Percentiles rank a stretch among this genome's conserved stretches.
phyloP scores from a whole-genome alignment of 2,329 filamentous ascomycete genomes.

The Arthrobotrys conoides region DNA sequence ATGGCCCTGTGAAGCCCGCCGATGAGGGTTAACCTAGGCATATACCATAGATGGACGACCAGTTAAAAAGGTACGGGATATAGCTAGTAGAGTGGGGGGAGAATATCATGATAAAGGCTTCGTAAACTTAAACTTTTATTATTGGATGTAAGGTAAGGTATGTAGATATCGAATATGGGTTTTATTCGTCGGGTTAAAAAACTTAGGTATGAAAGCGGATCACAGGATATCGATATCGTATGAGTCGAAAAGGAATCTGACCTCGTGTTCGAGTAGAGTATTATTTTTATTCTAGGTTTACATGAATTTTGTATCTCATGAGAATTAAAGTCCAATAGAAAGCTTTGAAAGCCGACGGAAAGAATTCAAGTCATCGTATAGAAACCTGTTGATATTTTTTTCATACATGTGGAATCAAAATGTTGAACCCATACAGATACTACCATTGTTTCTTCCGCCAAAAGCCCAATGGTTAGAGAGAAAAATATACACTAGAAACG shows the following conservation, averaged over 20 bases:
- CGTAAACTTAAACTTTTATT: slow-evolving; percentile 37
- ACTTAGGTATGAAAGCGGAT: slow-evolving; percentile 5
- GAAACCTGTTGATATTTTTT: slow-evolving; percentile 34
- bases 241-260: slow-evolving; percentile 25
- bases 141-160: slow-evolving; percentile 23
- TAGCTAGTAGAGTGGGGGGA: slow-evolving; percentile 39
- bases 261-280: slow-evolving; percentile 18
- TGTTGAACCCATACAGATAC: slow-evolving; percentile 33
- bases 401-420: slow-evolving; percentile 32
- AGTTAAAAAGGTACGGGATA: slow-evolving; percentile 26
- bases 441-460: slow-evolving; percentile 21
- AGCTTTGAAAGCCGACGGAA: slow-evolving; percentile 18
- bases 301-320: slow-evolving; percentile 2
- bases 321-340: slow-evolving; percentile 33
- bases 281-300: slow-evolving; percentile 26
- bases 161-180: slow-evolving; percentile 21
- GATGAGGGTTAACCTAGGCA: slow-evolving; percentile 15
- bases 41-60: too few species aligned
- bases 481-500: slow-evolving; percentile 21
- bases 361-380: slow-evolving; percentile 16
- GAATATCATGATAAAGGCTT: slow-evolving; percentile 11
- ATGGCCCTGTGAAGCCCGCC: slow-evolving; percentile 44
- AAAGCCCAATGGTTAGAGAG: slow-evolving; percentile 27
- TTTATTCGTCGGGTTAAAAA: slow-evolving; percentile 27
- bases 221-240: slow-evolving; percentile 22